Conservation (phyloP, 2,329 filamentous ascomycete genomes). For the Fusarium sp. region DNA sequence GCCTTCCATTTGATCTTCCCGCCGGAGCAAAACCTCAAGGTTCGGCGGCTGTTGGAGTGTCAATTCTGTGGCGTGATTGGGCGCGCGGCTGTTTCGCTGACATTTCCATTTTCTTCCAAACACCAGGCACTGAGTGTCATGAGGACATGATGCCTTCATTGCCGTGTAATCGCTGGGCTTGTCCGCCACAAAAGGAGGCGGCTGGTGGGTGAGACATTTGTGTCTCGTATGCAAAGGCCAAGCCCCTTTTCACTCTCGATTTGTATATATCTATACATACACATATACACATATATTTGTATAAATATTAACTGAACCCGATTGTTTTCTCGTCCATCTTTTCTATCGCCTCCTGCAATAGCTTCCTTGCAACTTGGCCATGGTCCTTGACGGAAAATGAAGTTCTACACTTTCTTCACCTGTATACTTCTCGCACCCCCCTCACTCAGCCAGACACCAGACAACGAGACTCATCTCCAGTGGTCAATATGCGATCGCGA, state of each 20-base stretch:
- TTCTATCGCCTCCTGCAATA: background rate
- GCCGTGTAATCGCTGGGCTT: background rate
- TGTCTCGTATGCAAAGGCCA: background rate
- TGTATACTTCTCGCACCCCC: background rate
- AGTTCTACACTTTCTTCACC: background rate
- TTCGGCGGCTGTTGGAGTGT: slow-evolving; percentile 2
- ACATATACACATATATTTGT: too few relatives aligned
- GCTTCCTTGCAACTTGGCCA: background rate
- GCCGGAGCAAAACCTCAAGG: background rate
- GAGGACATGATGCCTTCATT: slow-evolving; percentile 8
- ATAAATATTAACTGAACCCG: background rate
- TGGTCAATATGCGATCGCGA: slow-evolving; percentile 35
- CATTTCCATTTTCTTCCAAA: background rate
- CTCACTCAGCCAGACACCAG: background rate
- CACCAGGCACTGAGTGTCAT: background rate
- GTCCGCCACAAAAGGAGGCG: background rate
- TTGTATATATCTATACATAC: background rate
- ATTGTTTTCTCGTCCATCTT: background rate
- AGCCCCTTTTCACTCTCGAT: background rate
- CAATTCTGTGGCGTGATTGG: slow-evolving; percentile 13
- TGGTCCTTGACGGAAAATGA: slow-evolving; percentile 10
- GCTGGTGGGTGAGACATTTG: background rate
- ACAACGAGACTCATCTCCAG: slow-evolving; percentile 32
- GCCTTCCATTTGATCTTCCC: background rate
- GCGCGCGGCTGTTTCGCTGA: background rate